Evolutionary conservation across 164 flowering plant species (phyloP), one percentile per base, ranked within the genome.

Genomic region (Chimonanthus salicifolius): DNA sequence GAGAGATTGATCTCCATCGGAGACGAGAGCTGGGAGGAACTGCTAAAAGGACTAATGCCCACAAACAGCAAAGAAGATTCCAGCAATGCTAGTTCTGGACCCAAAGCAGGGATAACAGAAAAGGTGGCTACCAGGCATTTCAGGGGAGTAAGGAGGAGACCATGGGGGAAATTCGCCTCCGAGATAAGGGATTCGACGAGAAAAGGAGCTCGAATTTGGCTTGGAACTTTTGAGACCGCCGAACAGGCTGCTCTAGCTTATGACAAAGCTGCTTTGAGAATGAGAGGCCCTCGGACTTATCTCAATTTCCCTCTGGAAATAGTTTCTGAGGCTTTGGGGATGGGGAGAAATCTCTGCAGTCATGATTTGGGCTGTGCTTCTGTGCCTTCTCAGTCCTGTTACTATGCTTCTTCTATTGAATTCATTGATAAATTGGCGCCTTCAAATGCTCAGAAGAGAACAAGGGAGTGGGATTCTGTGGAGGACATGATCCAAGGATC

Each of bases 121-220:
- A 80, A 74, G 79, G 83, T 77, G 49, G 75, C 58, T 16, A 66
- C 68, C 13, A 72, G 73, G 50, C 93, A 87, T 70, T 91, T 81
- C 76, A 74, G 97, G 47, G 97, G 97, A 18, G 97, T 91, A 45
- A 83, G 94, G 79, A 74, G 86, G 78, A 78, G 92, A 54, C 96
- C 96, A 3, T 90, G 96, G 93, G 96, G 96, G 0, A 90, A 89
- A 49, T 90, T 81, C 68, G 96, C 93, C 4, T 92, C 96, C 6
- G 96, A 90, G 72, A 90, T 91, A 76, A 77, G 96, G 68, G 96
- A 91, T 65, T 87, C 96, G 2, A 69, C 87, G 9, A 84, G 84
- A 60, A 88, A 87, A 76, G 91, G 97, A 3, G 85, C 83, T 7
- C 65, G 97, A 21, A 80, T 88, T 75, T 91, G 97, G 97, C 92